Conservation (phyloP, 1,284 basidiomycete species). For the Phellinidium pouzarii region DNA sequence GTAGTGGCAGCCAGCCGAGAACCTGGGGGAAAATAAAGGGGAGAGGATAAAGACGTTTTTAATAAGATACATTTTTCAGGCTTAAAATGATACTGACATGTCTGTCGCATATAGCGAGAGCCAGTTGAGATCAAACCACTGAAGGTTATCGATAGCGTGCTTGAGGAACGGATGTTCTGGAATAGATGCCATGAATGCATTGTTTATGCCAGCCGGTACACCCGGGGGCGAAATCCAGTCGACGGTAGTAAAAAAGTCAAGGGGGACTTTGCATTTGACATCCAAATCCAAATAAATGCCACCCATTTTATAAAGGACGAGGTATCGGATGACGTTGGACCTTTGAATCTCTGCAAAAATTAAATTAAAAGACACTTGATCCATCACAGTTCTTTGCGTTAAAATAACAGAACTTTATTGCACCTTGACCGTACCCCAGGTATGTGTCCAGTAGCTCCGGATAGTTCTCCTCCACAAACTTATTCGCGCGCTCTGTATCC, state of each 20-base stretch:
- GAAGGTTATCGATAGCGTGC: slow-evolving; percentile 6
- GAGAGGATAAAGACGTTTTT: neutral
- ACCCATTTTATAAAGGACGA: slow-evolving; percentile 8
- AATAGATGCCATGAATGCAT: slow-evolving; percentile 8
- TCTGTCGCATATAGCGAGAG: slow-evolving; percentile 9
- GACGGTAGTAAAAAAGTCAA: slow-evolving; percentile 10
- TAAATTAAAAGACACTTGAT: neutral
- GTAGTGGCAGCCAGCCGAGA: slow-evolving; percentile 10
- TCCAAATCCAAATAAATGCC: slow-evolving; percentile 8
- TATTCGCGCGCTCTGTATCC: slow-evolving; percentile 6
- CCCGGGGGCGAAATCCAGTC: slow-evolving; percentile 12
- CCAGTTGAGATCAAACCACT: slow-evolving; percentile 8
- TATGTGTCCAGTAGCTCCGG: slow-evolving; percentile 6
- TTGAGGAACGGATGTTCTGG: slow-evolving; percentile 9
- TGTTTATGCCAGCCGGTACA: slow-evolving; percentile 6
- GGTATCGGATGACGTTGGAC: slow-evolving; percentile 13
- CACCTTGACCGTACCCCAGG: slow-evolving; percentile 10
- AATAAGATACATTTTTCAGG: no score
- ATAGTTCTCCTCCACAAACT: slow-evolving; percentile 8
- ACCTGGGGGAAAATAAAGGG: slow-evolving; percentile 2
- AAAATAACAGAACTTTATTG: neutral
- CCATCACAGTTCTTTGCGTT: neutral
- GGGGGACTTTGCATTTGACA: slow-evolving; percentile 8
- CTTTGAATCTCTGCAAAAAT: slow-evolving; percentile 5
- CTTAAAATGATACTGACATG: neutral